These are phyloP conservation scores for Potentilla sterilis DNA, from an alignment of 306 rosid species.

Conservation along the genomic window DNA sequence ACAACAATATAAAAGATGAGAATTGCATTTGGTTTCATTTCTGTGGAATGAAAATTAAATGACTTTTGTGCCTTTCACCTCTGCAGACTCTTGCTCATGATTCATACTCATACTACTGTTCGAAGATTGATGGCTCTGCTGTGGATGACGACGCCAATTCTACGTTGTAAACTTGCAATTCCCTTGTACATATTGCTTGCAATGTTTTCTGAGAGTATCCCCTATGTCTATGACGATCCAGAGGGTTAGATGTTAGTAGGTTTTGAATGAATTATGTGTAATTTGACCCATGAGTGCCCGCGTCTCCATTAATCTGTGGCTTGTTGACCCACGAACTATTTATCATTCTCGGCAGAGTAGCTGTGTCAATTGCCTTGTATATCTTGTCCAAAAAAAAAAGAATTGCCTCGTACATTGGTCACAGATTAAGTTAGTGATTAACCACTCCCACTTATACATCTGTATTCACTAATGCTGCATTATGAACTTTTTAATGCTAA, in stretches of 20 bases:
- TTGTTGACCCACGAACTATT: neutral
- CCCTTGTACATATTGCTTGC: constrained; percentile 8
- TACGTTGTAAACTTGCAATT: constrained; percentile 12
- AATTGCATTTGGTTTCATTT: neutral
- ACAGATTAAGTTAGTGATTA: neutral
- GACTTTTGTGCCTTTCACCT: constrained; percentile 16
- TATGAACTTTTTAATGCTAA: neutral
- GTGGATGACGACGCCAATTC: constrained; percentile 25
- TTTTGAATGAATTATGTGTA: neutral
- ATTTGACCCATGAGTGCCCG: neutral
- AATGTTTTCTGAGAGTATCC: neutral
- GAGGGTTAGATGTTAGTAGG: neutral
- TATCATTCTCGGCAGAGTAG: neutral
- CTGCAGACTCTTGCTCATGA: constrained; percentile 97
- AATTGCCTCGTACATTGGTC: neutral
- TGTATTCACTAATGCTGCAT: neutral
- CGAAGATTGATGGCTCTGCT: constrained; percentile 30
- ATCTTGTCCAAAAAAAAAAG: no score
- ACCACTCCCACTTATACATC: no score
- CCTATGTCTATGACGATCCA: neutral
- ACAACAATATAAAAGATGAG: neutral
- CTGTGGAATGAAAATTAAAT: constrained; percentile 8
- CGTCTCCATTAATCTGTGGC: neutral
- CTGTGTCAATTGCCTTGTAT: neutral
- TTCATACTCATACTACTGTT: constrained; percentile 44